Evolutionary conservation across 441 rosid genomes (phyloP).

Genomic region (Erysimum cheiri): DNA sequence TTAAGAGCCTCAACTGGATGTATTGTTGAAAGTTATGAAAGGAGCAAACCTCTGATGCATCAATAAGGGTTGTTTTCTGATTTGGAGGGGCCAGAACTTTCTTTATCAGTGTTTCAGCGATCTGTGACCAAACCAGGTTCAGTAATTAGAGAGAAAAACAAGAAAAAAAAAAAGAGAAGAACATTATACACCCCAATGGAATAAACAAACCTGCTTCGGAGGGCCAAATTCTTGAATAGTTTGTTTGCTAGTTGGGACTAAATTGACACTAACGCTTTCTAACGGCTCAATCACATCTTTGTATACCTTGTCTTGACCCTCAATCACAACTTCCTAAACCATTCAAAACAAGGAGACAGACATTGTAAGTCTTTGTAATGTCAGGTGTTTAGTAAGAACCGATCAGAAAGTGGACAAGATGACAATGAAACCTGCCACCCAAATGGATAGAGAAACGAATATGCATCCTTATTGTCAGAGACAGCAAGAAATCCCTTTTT

Average conservation of each 20-base stretch:
- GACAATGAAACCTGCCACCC: constrained; percentile 75
- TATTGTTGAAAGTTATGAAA: constrained; percentile 2
- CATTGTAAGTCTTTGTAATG: background rate
- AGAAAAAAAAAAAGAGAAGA: background rate
- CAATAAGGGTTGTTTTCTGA: constrained; percentile 77
- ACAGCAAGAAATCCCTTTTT: constrained; percentile 73
- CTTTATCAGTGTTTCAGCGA: constrained; percentile 78
- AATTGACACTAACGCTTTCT: constrained; percentile 80
- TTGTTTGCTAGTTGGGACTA: constrained; percentile 70
- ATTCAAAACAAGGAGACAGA: constrained; percentile 28
- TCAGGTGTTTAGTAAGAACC: background rate
- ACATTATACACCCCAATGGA: background rate
- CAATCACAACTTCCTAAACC: constrained; percentile 78
- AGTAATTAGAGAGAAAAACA: background rate
- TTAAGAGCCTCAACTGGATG: background rate
- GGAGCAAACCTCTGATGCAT: constrained; percentile 70
- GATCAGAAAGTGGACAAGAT: background rate
- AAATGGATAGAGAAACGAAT: constrained; percentile 81
- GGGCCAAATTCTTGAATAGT: constrained; percentile 83
- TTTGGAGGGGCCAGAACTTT: constrained; percentile 82
- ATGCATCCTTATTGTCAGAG: constrained; percentile 76
- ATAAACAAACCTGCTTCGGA: constrained; percentile 68
- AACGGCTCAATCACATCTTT: constrained; percentile 94
- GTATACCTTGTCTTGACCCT: constrained; percentile 90
- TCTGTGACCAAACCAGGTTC: constrained; percentile 49